Evolutionary conservation across 352 stramenopile genomes (phyloP), one percentile per base, ranked within the genome.

Genomic region (Phytophthora sp.): DNA sequence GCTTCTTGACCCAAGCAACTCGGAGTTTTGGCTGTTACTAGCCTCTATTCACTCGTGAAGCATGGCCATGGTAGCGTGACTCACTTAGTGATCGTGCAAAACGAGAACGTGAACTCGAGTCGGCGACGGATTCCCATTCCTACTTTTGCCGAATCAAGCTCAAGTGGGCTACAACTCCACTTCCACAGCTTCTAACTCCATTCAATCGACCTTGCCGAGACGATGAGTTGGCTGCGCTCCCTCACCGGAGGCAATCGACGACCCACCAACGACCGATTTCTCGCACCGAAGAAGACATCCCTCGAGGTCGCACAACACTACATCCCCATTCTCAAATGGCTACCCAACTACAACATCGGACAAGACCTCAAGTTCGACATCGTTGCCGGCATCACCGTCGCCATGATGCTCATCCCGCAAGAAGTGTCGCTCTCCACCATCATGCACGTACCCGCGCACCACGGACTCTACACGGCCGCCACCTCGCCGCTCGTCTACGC

Each of bases 351-450:
- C 72, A 37, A 79, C 32, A 9, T 81, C 23, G n/a, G 13, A 15
- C 59, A 62, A 32, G 66, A 86, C 53, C 66, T 86, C 55, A 83
- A 82, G 69, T 76, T 73, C 32, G 76, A 82, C 50, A 42, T 86
- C 28, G 51, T 80, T 5, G 76, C 75, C 0, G 75, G 72, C 4
- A 73, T 84, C 52, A 84, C 75, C 15, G 75, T 84, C 15, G 84
- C 80, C 50, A 84, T 97, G 67, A 96, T 97, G 88, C 74, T 91
- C 34, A 83, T 97, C 42, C 89, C 89, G n/a, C 87, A 96, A 55
- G 81, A 84, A 23, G 90, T 97, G 62, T 87, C 75, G 54, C 94
- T 97, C 57, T 87, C 87, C 24, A 91, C 88, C 41, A 75, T 97
- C 28, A 94, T 94, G 76, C 50, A 79, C 53, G 67, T 98, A 15